A percentile compares a stretch with the other conserved stretches of the same genome.
phyloP scores from a whole-genome alignment of 2,329 filamentous ascomycete species.

The Thielaviopsis populi region DNA sequence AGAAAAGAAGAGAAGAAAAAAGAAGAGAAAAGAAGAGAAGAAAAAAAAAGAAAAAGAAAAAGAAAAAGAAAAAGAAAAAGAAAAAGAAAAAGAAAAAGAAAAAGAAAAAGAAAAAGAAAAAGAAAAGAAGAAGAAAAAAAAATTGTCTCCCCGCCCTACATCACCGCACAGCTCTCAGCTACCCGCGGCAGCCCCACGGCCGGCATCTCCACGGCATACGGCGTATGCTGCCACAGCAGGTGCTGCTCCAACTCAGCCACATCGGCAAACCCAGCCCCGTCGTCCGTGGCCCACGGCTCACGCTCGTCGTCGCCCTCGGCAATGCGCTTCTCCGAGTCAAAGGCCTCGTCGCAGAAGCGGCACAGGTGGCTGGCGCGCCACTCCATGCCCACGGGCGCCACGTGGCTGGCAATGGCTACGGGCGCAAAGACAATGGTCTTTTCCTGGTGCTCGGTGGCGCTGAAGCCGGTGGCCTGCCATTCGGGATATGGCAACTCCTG shows the following conservation, averaged over 20 bases:
- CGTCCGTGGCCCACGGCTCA: slow-evolving; percentile 34
- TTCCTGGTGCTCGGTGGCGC: slow-evolving; percentile 27
- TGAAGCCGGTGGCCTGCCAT: slow-evolving; percentile 38
- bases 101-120: not conserved
- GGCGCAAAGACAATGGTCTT: slow-evolving; percentile 42
- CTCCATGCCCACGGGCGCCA: slow-evolving; percentile 34
- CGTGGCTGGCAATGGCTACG: slow-evolving; percentile 42
- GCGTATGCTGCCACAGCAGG: slow-evolving; percentile 40
- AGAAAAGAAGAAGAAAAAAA: not conserved
- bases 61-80: slow-evolving; percentile 5
- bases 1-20: not conserved
- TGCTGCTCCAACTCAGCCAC: slow-evolving; percentile 38
- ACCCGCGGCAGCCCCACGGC: slow-evolving; percentile 25
- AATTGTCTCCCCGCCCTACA: slow-evolving; percentile 25
- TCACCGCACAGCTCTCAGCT: slow-evolving; percentile 30
- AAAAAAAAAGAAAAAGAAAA: slow-evolving; percentile 1
- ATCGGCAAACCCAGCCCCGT: slow-evolving; percentile 35
- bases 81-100: not conserved
- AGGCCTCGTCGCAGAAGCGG: slow-evolving; percentile 41
- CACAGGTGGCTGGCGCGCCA: slow-evolving; percentile 39
- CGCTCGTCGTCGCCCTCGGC: slow-evolving; percentile 34
- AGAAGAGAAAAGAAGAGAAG: not conserved
- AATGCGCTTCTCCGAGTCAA: slow-evolving; percentile 29
- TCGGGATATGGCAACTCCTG: slow-evolving; percentile 23
- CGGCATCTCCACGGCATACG: slow-evolving; percentile 20